Evolutionary conservation across 1,139 yeast species (phyloP).

Genomic region (Saccharomyces hybrid): DNA sequence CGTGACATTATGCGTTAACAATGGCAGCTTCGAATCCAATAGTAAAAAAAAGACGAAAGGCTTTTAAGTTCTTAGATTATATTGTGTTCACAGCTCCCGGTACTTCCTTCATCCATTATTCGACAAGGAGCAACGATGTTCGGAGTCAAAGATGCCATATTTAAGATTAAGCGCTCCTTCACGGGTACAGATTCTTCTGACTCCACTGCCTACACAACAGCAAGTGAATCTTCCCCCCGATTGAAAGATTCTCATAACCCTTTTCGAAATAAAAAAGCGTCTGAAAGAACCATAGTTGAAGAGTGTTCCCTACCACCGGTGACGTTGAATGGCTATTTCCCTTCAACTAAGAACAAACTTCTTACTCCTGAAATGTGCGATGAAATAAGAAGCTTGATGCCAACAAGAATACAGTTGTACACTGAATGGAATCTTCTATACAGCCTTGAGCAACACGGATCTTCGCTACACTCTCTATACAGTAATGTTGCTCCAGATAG

Average conservation of each 20-base stretch:
- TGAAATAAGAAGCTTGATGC: conserved; percentile 65
- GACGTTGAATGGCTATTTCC: conserved; percentile 48
- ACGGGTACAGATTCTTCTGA: conserved; percentile 2
- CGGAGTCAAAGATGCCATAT: conserved; percentile 9
- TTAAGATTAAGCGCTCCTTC: conserved; percentile 5
- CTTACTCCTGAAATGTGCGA: conserved; percentile 57
- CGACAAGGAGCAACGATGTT: conserved; percentile 5
- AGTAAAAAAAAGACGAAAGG: background rate
- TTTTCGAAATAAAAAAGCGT: background rate
- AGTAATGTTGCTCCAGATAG: conserved; percentile 33
- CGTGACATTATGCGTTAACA: background rate
- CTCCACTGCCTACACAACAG: background rate
- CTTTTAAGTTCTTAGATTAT: background rate
- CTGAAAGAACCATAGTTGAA: conserved; percentile 5
- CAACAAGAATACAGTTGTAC: conserved; percentile 68
- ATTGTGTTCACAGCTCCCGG: background rate
- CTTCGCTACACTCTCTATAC: conserved; percentile 73
- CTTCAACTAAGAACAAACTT: conserved; percentile 49
- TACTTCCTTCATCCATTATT: background rate
- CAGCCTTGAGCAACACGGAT: conserved; percentile 86
- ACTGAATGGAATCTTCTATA: conserved; percentile 74
- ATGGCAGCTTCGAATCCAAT: background rate
- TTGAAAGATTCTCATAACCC: background rate
- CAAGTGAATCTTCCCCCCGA: background rate
- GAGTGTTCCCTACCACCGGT: conserved; percentile 42